Percentiles rank a stretch among this genome's conserved stretches.
Conservation (phyloP, 169 alveolate species). For the Cyclospora cayetanensis region DNA sequence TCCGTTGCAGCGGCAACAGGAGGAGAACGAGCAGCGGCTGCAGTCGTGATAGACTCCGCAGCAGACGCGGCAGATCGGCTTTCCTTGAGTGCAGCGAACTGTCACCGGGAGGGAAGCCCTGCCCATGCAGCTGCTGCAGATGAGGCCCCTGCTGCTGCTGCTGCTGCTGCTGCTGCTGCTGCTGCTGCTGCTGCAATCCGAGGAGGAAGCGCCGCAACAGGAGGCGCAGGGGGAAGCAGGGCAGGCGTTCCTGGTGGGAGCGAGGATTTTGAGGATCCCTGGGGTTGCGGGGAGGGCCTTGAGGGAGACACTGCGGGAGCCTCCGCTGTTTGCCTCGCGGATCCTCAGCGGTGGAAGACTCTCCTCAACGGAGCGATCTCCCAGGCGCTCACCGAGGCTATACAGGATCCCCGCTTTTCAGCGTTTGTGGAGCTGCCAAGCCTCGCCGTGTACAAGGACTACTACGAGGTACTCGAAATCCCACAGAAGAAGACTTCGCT, state of each 20-base stretch:
- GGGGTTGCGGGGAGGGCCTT: not conserved
- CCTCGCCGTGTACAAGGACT: conserved; percentile 45
- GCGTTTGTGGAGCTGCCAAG: conserved; percentile 63
- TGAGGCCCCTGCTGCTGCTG: not conserved
- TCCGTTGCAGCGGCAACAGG: not conserved
- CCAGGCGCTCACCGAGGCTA: conserved; percentile 50
- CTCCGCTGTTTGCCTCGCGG: conserved; percentile 24
- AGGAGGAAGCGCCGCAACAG: not conserved
- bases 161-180: not conserved
- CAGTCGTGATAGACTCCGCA: not conserved
- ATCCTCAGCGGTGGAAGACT: not conserved
- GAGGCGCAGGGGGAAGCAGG: not conserved
- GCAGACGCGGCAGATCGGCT: not conserved
- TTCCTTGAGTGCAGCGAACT: not conserved
- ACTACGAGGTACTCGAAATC: conserved; percentile 62
- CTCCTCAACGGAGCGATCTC: conserved; percentile 4
- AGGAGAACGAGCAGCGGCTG: not conserved
- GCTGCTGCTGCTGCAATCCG: not conserved
- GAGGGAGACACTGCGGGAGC: conserved; percentile 23
- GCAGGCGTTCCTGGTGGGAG: not conserved
- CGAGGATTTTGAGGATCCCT: not conserved
- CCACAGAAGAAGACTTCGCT: no score
- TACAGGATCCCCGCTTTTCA: not conserved
- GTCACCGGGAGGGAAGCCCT: no score
- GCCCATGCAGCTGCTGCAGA: not conserved